Base-by-base conservation (phyloP, 1,284 basidiomycete species). In the Ceratobasidium sp. region DNA sequence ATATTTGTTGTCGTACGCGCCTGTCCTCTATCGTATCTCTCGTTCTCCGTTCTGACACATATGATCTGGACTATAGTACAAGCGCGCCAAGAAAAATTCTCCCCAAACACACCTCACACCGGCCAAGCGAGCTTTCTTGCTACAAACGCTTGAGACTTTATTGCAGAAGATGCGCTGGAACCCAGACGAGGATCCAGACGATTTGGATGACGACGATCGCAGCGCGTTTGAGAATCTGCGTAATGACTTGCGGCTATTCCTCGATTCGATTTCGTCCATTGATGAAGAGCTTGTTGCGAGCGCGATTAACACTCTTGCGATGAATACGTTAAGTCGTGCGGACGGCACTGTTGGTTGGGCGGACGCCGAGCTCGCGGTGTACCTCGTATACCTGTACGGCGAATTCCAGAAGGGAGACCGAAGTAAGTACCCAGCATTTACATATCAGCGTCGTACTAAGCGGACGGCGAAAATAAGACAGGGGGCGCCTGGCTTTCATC, bases 151-250 rank as follows among this genome's bases (percentile, higher is more conserved):
- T 17, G 88, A 93, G 80, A 92, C 96, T 50, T 90, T 96, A 50
- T 86, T 99, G 46, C 88, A 90, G 76, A 99, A 99, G 86, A 90
- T 95, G 84, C 97, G 96, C 83, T 99, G 98, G 98, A 93, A 95
- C 71, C 89, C 91, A 80, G 91, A 93, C 0, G 90, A 90, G 3
- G 93, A 96, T 82, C 92, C 93, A 7, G 91, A 92, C 50, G 95
- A 96, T 80, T 89, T 92, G 62, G 96, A 97, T 73, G 96, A 96
- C 78, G 97, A 99, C 78, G 96, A 97, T 79, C 89, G 91, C 79
- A 90, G 90, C 28, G 92, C 92, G 64, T 99, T 99, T 82, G 92
- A 95, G 78, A 91, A 91, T 77, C 89, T 98, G 84, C 92, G 98
- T 81, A 95, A 94, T 87, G 95, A 96, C 81, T 86, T 97, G 71